Base-by-base conservation (phyloP, 208 protist species). In the Trypanosoma congolense region DNA sequence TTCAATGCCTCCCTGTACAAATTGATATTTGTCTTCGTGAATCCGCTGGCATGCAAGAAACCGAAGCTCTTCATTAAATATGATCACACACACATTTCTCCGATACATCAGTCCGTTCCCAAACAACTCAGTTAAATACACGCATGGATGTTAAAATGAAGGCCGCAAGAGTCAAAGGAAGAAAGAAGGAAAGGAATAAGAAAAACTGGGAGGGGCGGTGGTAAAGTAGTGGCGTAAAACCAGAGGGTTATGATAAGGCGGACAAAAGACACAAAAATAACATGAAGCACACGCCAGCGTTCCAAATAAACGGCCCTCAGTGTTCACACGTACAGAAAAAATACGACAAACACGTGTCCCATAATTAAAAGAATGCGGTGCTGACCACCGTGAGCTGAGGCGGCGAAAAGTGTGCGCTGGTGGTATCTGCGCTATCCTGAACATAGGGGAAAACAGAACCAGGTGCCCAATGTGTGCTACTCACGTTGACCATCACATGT, bases 1-100 rank as follows among this genome's bases (percentile, higher is more conserved):
- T 61, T 92, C 85, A 31, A 92, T 72, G 30, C 85, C 85, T 3
- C 85, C 85, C 57, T 92, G 81, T 14, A 92, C 81, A 52, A 74
- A 89, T 49, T 90, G 78, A 56, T 64, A 84, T 42, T 66, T 25
- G 2, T 70, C 50, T 8, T 59, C 51, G 22, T 43, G 29, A n/a
- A 80, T 71, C n/a, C 80, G 73, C 38, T 69, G 53, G 51, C 85
- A 92, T 0, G 65, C 80, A 4, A 92, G 61, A 50, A 89, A 81
- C 42, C 77, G 48, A 16, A 59, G 61, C 14, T 69, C 61, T 61
- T 89, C 78, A 42, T 92, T 89, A 50, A 88, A 88, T 42, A 92
- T 63, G 26, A 83, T 75, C 21, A 54, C 72, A 54, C 80, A 88
- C 0, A 92, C 85, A 71, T 92, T 92, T n/a, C 40, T 60, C 16